Evolutionary conservation across 2,329 filamentous ascomycete species (phyloP).

Genomic region (Alternaria ventricosa): DNA sequence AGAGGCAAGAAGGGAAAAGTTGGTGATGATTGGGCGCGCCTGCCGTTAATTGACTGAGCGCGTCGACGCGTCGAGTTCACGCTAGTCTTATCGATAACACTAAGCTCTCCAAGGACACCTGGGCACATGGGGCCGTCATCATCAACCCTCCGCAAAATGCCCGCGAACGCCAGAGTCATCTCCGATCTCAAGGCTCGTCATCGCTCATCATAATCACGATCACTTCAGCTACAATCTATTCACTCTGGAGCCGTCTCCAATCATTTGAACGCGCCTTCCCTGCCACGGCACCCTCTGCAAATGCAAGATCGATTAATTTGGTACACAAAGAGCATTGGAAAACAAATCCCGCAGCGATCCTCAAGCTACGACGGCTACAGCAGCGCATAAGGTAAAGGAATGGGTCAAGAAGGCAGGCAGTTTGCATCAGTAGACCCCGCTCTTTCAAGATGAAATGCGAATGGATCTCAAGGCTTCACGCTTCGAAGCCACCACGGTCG

Average conservation of each 20-base stretch:
- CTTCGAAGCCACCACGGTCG: not conserved
- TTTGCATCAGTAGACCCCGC: not conserved
- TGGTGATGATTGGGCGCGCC: conserved; percentile 5
- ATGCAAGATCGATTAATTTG: not conserved
- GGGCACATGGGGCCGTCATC: not conserved
- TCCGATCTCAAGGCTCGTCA: not conserved
- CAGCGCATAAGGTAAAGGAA: not conserved
- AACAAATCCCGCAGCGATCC: not conserved
- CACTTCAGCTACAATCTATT: not conserved
- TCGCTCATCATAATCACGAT: not conserved
- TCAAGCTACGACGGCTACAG: not conserved
- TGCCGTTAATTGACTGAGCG: conserved; percentile 7
- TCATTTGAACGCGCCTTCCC: not conserved
- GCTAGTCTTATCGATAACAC: conserved; percentile 9
- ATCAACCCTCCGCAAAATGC: not conserved
- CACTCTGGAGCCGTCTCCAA: not conserved
- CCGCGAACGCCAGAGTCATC: not conserved
- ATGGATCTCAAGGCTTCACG: not conserved
- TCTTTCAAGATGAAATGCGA: not conserved
- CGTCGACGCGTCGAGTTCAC: conserved; percentile 9
- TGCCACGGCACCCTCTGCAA: not conserved
- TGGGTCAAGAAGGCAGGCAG: not conserved
- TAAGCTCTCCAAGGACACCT: not conserved
- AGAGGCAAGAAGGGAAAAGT: not conserved
- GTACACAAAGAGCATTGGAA: not conserved